Evolutionary conservation across 768 basidiomycete genomes (phyloP).

Genomic region (Cyclocybe cylindracea): DNA sequence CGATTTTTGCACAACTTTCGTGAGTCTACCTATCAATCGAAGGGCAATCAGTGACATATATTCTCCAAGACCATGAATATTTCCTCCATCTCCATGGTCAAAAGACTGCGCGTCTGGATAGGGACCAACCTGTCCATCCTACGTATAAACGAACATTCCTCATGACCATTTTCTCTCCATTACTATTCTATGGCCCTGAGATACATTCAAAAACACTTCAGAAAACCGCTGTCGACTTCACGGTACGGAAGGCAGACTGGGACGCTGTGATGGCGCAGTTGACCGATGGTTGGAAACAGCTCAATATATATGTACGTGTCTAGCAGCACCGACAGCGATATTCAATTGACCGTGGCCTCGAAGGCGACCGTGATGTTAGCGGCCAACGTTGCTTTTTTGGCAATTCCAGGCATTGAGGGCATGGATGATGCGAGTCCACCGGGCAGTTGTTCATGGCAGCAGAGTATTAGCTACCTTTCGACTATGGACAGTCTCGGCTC

Average conservation of each 20-base stretch:
- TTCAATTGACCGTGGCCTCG: too few species aligned
- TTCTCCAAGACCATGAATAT: slow-evolving; percentile 29
- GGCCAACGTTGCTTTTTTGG: slow-evolving; percentile 58
- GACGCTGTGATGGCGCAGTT: slow-evolving; percentile 14
- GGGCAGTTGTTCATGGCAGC: slow-evolving; percentile 30
- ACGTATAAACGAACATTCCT: slow-evolving; percentile 26
- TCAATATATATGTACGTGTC: slow-evolving; percentile 40
- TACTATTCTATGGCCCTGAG: slow-evolving; percentile 47
- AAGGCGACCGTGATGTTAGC: slow-evolving; percentile 58
- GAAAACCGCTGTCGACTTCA: slow-evolving; percentile 45
- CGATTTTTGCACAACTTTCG: slow-evolving; percentile 37
- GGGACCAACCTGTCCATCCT: slow-evolving; percentile 38
- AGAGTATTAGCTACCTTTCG: slow-evolving; percentile 49
- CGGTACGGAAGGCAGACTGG: slow-evolving; percentile 34
- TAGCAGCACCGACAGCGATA: too few species aligned
- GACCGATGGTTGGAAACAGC: slow-evolving; percentile 27
- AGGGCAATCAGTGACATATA: too few species aligned
- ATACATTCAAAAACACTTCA: slow-evolving; percentile 42
- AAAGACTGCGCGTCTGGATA: slow-evolving; percentile 38
- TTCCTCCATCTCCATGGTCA: slow-evolving; percentile 49
- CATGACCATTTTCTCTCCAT: slow-evolving; percentile 35
- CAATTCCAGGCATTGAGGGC: slow-evolving; percentile 35
- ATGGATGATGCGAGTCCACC: slow-evolving; percentile 23
- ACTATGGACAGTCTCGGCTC: slow-evolving; percentile 43
- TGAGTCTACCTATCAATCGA: slow-evolving; percentile 10